These are phyloP conservation scores for Saccharomycopsis vini DNA, from an alignment of 805 yeast species.

Conservation along the genomic window DNA sequence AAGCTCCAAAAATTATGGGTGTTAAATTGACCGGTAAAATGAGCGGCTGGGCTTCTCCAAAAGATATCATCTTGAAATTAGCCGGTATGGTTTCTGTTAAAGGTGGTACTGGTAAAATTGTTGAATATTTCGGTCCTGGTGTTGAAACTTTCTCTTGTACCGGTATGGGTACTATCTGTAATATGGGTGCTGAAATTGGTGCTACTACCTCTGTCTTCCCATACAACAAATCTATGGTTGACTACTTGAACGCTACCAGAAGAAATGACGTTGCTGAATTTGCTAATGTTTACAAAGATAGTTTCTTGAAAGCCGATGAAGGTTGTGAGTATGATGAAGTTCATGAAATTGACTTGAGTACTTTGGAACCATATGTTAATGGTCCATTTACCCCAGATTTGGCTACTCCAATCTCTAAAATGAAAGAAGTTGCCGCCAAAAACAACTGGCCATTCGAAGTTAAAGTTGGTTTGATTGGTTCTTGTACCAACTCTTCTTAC, in stretches of 20 bases:
- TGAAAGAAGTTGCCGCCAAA: conserved; percentile 73
- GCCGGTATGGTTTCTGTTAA: conserved; percentile 93
- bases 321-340: conserved; percentile 92
- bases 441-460: conserved; percentile 91
- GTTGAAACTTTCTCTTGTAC: conserved; percentile 88
- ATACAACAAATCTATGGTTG: conserved; percentile 65
- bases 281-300: conserved; percentile 59
- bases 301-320: conserved; percentile 74
- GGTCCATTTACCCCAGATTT: conserved; percentile 99
- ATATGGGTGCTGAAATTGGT: conserved; percentile 99
- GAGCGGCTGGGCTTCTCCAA: conserved; percentile 96
- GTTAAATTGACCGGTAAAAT: conserved; percentile 87
- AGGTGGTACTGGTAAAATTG: conserved; percentile 97
- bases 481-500: conserved; percentile 97
- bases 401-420: conserved; percentile 86
- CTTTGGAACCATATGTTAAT: conserved; percentile 90
- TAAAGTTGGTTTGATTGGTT: conserved; percentile 92
- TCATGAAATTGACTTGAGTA: conserved; percentile 80
- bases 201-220: conserved; percentile 98
- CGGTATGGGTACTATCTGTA: conserved; percentile 99
- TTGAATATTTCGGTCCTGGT: conserved; percentile 95
- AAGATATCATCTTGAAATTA: conserved; percentile 85
- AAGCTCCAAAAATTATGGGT: conserved; percentile 94
- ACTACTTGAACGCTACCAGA: conserved; percentile 78
- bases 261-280: conserved; percentile 79